phyloP scores from a whole-genome alignment of 371 early-diverging fungal genomes.

The Mucor velutinosus region DNA sequence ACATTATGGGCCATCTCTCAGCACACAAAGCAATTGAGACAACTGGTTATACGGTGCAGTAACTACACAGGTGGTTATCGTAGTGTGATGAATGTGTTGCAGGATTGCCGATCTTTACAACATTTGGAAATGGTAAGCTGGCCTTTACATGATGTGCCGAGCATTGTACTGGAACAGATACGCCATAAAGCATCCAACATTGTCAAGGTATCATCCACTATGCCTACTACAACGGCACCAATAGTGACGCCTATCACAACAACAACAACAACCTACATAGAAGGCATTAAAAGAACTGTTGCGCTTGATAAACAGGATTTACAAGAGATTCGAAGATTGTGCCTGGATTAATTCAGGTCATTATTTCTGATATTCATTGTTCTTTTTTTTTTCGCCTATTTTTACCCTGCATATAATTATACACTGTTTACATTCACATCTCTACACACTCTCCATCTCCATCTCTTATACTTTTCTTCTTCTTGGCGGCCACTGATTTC shows the following conservation, averaged over 20 bases:
- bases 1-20: slow-evolving; percentile 33
- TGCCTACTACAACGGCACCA: neutral
- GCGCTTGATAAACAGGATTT: slow-evolving; percentile 23
- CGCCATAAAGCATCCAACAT: neutral
- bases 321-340: slow-evolving; percentile 24
- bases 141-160: slow-evolving; percentile 42
- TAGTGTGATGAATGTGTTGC: slow-evolving; percentile 25
- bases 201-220: neutral
- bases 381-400: neutral
- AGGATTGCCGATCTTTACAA: slow-evolving; percentile 24
- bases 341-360: neutral
- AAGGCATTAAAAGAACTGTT: slow-evolving; percentile 18
- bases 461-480: too few relatives aligned
- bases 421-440: neutral
- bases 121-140: slow-evolving; percentile 42
- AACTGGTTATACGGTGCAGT: slow-evolving; percentile 28
- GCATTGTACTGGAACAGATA: slow-evolving; percentile 24
- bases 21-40: slow-evolving; percentile 26
- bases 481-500: too few relatives aligned
- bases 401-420: neutral
- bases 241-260: neutral
- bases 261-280: neutral
- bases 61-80: slow-evolving; percentile 12
- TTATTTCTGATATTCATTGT: neutral
- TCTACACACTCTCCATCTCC: neutral